Evolutionary conservation across 1,284 basidiomycete species (phyloP).

Genomic region (Leucoagaricus sp.): DNA sequence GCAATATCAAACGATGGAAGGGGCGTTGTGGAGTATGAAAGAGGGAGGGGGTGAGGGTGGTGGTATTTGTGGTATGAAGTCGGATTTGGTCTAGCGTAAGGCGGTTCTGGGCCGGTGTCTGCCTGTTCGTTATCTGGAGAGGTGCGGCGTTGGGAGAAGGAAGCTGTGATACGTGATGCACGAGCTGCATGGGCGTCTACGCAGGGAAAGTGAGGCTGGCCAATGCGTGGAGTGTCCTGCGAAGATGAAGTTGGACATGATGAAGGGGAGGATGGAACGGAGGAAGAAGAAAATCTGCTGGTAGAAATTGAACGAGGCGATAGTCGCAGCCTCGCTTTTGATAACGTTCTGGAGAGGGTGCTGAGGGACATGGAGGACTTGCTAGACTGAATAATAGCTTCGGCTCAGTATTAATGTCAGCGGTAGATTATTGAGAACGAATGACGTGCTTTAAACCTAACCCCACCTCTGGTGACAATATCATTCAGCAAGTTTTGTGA

Average conservation of each 20-base stretch:
- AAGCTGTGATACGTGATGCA: constrained; percentile 50
- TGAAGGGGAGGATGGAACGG: constrained; percentile 14
- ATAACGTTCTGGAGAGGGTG: constrained; percentile 13
- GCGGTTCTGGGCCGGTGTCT: constrained; percentile 70
- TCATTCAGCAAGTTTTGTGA: too few species aligned
- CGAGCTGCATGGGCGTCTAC: constrained; percentile 74
- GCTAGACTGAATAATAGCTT: neutral
- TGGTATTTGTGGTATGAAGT: constrained; percentile 68
- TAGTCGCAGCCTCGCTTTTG: constrained; percentile 5
- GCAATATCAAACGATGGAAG: constrained; percentile 86
- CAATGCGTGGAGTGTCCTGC: neutral
- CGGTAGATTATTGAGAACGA: constrained; percentile 5
- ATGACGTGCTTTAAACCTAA: constrained; percentile 24
- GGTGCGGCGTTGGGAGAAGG: constrained; percentile 19
- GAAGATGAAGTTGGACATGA: constrained; percentile 13
- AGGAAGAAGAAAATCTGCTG: constrained; percentile 7
- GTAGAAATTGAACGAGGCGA: constrained; percentile 3
- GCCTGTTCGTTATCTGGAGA: constrained; percentile 23
- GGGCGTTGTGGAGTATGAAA: constrained; percentile 73
- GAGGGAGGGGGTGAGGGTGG: constrained; percentile 61
- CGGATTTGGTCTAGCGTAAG: constrained; percentile 76
- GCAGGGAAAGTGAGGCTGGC: constrained; percentile 64
- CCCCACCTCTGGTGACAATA: too few species aligned
- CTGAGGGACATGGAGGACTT: constrained; percentile 21
- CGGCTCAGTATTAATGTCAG: neutral